Evolutionary conservation across 441 rosid genomes (phyloP).

Genomic region (Pelargonium australe): DNA sequence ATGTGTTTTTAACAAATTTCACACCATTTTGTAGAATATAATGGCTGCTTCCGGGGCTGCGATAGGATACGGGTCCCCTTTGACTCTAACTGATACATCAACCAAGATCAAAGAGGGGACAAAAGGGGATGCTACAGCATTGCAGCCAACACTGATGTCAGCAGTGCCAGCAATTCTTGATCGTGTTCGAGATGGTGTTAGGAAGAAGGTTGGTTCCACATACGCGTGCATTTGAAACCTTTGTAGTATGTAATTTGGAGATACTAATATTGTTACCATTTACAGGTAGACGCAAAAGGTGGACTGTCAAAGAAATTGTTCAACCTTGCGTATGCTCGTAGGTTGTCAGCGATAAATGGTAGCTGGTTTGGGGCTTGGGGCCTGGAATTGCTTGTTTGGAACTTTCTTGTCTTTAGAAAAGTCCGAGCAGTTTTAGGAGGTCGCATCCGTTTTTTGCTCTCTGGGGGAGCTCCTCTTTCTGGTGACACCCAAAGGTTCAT

Average conservation of each 20-base stretch:
- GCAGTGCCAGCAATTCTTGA: constrained; percentile 99
- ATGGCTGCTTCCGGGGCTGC: constrained; percentile 80
- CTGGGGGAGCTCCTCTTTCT: constrained; percentile 99
- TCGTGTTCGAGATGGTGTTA: constrained; percentile 94
- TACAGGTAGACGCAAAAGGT: constrained; percentile 79
- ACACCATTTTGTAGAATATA: constrained; percentile 45
- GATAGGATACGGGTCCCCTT: constrained; percentile 89
- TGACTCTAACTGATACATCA: constrained; percentile 94
- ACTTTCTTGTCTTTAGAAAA: constrained; percentile 73
- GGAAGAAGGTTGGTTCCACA: constrained; percentile 59
- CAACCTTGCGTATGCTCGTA: constrained; percentile 83
- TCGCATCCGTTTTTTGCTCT: constrained; percentile 78
- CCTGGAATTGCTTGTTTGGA: constrained; percentile 75
- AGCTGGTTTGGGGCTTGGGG: constrained; percentile 98
- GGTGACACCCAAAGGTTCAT: constrained; percentile 97
- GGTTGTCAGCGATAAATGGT: constrained; percentile 83
- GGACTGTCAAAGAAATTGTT: constrained; percentile 75
- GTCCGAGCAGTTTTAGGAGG: constrained; percentile 88
- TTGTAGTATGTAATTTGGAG: not conserved
- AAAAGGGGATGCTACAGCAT: constrained; percentile 73
- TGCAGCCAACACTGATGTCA: constrained; percentile 87
- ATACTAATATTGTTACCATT: not conserved
- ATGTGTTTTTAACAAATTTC: constrained; percentile 11
- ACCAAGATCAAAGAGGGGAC: constrained; percentile 88
- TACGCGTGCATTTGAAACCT: not conserved